Evolutionary conservation across 2,329 filamentous ascomycete species (phyloP), one percentile per base, ranked within the genome.

Genomic region (Xylariaceae sp.): DNA sequence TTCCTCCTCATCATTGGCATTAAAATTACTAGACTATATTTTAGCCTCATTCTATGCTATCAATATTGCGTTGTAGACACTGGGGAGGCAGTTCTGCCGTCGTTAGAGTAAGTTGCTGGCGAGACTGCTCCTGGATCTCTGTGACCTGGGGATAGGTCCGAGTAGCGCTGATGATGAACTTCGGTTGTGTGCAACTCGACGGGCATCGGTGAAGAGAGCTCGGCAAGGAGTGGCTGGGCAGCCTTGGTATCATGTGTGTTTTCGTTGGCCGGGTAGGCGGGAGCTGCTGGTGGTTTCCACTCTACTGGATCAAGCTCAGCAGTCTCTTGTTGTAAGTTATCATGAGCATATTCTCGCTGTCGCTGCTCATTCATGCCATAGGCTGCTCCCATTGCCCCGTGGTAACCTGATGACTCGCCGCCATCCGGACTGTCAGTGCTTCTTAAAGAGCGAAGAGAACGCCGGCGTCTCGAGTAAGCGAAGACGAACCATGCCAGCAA

Each of bases 401-500:
- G 17, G 27, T 42, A 45, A 5, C 39, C 18, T 14, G 32, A 11
- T 6, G 22, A 40, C 3, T 22, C 27, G 33, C 42, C 45, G 33
- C 39, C 59, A 52, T 10, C 33, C 49, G 12, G 45, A 42, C 1
- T 56, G 17, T 51, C 47, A n/a, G 39, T 18, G 44, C 44, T 43
- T 32, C 44, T 36, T 11, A 6, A 45, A 42, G 6, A 60, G n/a
- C 48, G 40, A 22, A 2, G 52, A 40, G 6, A 61, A 43, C 11
- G 56, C 51, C 54, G 56, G 17, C 56, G 54, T 6, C 56, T 57
- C 43, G 58, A 58, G 53, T 66, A 65, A 15, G 50, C 40, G 54
- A 56, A 64, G 35, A 66, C 54, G 51, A 67, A 66, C 55, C 62
- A 63, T 7, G 44, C 62, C 2, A 54, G 49, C 7, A 65, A 50